A percentile compares a stretch with the other conserved stretches of the same genome.
Evolutionary conservation across 495 filamentous ascomycete genomes (phyloP).

Genomic region (Lophiotrema nucula): DNA sequence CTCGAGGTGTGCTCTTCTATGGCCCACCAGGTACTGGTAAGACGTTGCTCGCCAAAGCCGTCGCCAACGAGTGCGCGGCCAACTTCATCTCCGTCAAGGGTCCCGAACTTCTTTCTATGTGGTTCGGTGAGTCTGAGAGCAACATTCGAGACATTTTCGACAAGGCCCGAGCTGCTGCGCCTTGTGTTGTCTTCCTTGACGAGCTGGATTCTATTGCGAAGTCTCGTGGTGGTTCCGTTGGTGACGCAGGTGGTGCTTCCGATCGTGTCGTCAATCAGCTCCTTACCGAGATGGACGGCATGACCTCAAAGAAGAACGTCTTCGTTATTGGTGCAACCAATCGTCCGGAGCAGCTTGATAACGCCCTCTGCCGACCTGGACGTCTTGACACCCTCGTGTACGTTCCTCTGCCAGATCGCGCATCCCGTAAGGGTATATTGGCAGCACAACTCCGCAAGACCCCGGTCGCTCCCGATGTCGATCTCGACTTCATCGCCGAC

Average conservation of each 20-base stretch:
- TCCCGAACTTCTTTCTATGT: slow-evolving; percentile 97
- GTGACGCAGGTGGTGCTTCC: slow-evolving; percentile 96
- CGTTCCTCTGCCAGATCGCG: slow-evolving; percentile 90
- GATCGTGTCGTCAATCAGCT: slow-evolving; percentile 99
- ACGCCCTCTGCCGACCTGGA: slow-evolving; percentile 93
- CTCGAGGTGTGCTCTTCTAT: slow-evolving; percentile 97
- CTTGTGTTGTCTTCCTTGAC: slow-evolving; percentile 98
- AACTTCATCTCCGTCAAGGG: slow-evolving; percentile 99
- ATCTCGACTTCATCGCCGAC: slow-evolving; percentile 87
- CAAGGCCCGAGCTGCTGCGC: slow-evolving; percentile 96
- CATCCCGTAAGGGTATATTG: slow-evolving; percentile 81
- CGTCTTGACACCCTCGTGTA: slow-evolving; percentile 99
- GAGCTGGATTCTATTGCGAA: slow-evolving; percentile 99
- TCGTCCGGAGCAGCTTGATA: slow-evolving; percentile 96
- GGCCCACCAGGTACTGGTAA: slow-evolving; percentile 99
- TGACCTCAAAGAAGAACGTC: slow-evolving; percentile 99
- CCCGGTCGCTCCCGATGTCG: slow-evolving; percentile 81
- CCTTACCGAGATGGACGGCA: slow-evolving; percentile 97
- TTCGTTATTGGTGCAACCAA: slow-evolving; percentile 99
- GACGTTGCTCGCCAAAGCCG: slow-evolving; percentile 97
- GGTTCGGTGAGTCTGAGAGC: slow-evolving; percentile 99
- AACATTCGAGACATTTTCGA: slow-evolving; percentile 99
- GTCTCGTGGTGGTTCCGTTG: slow-evolving; percentile 94
- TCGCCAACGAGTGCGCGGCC: slow-evolving; percentile 97
- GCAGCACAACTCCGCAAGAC: slow-evolving; percentile 98